These are phyloP conservation scores for Tolypocladium album DNA, from an alignment of 2,329 filamentous ascomycete genomes.

Conservation along the genomic window DNA sequence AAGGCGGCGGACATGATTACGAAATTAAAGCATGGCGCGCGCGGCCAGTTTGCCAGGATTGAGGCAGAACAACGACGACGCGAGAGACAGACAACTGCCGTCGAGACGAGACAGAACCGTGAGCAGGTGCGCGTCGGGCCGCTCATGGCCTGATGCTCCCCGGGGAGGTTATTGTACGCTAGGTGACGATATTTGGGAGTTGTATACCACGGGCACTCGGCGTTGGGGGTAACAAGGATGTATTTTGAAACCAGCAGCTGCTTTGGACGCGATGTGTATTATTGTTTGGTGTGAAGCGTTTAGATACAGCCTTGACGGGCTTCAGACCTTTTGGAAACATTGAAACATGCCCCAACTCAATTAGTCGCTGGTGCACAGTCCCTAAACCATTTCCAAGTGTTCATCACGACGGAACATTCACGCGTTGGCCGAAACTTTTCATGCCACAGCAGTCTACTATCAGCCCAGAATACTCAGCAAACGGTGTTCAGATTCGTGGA, in stretches of 20 bases:
- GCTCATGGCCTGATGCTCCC: slow-evolving; percentile 16
- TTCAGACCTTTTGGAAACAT: neutral
- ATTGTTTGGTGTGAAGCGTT: neutral
- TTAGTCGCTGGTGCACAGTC: neutral
- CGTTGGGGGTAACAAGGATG: neutral
- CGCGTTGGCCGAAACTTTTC: neutral
- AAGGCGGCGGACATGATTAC: slow-evolving; percentile 85
- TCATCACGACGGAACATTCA: neutral
- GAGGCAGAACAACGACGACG: slow-evolving; percentile 41
- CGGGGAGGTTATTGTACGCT: neutral
- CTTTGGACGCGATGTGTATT: neutral
- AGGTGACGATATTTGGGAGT: neutral
- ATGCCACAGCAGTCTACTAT: neutral
- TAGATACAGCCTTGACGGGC: neutral
- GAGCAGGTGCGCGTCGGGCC: slow-evolving; percentile 49
- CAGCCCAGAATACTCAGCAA: neutral
- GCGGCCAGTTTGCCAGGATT: slow-evolving; percentile 46
- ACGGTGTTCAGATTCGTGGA: neutral
- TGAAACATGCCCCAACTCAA: neutral
- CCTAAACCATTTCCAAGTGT: neutral
- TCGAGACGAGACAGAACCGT: slow-evolving; percentile 29
- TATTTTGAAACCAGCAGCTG: neutral
- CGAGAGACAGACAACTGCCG: slow-evolving; percentile 23
- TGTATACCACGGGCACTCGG: neutral
- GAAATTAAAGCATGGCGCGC: slow-evolving; percentile 76